These are phyloP conservation scores for Podospora sp. DNA, from an alignment of 495 filamentous ascomycete species.

Conservation along the genomic window DNA sequence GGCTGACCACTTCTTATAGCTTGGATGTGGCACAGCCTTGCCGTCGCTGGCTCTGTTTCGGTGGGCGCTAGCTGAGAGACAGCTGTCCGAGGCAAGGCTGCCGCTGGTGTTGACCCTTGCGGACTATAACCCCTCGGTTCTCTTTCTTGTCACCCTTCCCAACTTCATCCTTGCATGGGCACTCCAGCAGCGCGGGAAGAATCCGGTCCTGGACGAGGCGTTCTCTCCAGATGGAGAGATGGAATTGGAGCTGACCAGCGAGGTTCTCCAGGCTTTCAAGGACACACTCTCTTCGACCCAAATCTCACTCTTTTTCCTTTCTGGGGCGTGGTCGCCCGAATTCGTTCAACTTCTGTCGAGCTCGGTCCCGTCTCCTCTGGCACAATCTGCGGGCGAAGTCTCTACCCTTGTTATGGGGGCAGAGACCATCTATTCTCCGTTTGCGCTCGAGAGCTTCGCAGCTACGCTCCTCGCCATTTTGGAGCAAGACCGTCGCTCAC, in stretches of 20 bases:
- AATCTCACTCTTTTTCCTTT: conserved; percentile 72
- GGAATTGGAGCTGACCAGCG: conserved; percentile 73
- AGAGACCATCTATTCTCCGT: conserved; percentile 93
- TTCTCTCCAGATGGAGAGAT: conserved; percentile 66
- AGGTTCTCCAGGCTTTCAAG: conserved; percentile 64
- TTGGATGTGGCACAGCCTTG: conserved; percentile 89
- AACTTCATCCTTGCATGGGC: conserved; percentile 87
- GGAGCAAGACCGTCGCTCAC: conserved; percentile 50
- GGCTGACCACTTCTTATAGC: conserved; percentile 51
- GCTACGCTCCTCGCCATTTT: conserved; percentile 69
- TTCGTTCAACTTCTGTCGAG: conserved; percentile 62
- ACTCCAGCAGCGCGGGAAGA: conserved; percentile 39
- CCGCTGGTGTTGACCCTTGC: conserved; percentile 69
- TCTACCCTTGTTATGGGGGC: conserved; percentile 71
- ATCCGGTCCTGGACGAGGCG: conserved; percentile 40
- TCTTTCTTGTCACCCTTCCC: conserved; percentile 84
- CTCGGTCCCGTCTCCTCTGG: conserved; percentile 20
- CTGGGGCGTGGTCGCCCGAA: conserved; percentile 77
- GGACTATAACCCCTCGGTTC: conserved; percentile 87
- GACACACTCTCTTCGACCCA: conserved; percentile 54
- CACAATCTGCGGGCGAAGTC: conserved; percentile 23
- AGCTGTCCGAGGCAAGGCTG: conserved; percentile 28
- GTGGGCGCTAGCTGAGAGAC: conserved; percentile 54
- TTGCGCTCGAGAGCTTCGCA: conserved; percentile 71
- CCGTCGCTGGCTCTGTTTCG: conserved; percentile 79